phyloP scores from a whole-genome alignment of 306 rosid species.

The Amphicarpaea edgeworthii region DNA sequence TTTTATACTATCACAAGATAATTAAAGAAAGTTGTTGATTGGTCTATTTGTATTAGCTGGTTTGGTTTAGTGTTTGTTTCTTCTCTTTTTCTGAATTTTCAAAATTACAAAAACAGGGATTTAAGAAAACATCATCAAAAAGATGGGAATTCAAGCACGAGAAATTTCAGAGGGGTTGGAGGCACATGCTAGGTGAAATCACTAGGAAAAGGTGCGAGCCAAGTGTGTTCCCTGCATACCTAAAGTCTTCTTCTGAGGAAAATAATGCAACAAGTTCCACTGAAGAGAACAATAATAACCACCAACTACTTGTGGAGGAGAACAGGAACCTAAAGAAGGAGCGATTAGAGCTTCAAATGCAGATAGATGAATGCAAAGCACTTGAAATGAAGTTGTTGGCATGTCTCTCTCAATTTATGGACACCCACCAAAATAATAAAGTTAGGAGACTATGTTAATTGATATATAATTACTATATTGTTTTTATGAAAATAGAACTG shows the following conservation, averaged over 20 bases:
- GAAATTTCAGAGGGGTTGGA: slow-evolving; percentile 72
- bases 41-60: neutral
- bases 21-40: neutral
- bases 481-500: neutral
- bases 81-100: neutral
- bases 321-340: slow-evolving; percentile 72
- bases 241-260: slow-evolving; percentile 70
- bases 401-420: slow-evolving; percentile 59
- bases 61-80: neutral
- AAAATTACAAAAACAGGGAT: slow-evolving; percentile 60
- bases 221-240: slow-evolving; percentile 77
- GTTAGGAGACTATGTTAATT: slow-evolving; percentile 45
- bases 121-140: slow-evolving; percentile 78
- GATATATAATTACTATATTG: neutral
- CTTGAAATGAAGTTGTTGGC: slow-evolving; percentile 68
- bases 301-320: slow-evolving; percentile 64
- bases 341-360: slow-evolving; percentile 66
- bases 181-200: slow-evolving; percentile 64
- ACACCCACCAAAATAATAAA: slow-evolving; percentile 51
- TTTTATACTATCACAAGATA: neutral
- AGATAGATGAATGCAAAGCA: slow-evolving; percentile 72
- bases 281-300: slow-evolving; percentile 49
- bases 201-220: slow-evolving; percentile 83
- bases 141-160: slow-evolving; percentile 94
- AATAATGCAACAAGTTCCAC: slow-evolving; percentile 37